Conservation (phyloP, 202 grass and related monocot species). For the Saccharum hybrid region DNA sequence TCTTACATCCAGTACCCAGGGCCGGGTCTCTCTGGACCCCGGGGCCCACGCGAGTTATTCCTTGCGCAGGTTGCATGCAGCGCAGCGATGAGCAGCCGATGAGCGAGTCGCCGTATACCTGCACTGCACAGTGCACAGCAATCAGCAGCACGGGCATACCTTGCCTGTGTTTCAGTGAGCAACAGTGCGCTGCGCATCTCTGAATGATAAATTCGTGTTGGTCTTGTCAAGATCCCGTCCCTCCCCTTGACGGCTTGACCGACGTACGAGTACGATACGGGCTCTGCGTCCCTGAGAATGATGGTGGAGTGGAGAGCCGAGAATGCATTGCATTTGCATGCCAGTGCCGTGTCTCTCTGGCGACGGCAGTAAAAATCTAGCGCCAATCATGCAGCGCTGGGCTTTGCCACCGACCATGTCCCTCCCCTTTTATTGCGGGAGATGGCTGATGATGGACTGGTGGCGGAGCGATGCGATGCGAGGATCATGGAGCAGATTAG, state of each 20-base stretch:
- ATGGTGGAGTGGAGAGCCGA: neutral
- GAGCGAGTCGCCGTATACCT: too few relatives aligned
- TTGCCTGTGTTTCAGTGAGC: slow-evolving; percentile 18
- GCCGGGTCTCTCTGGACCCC: too few relatives aligned
- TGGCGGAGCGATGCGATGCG: neutral
- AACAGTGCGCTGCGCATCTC: neutral
- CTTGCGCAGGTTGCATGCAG: too few relatives aligned
- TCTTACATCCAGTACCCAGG: too few relatives aligned
- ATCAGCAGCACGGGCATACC: slow-evolving; percentile 18
- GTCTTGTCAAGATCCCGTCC: neutral
- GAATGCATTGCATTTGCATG: neutral
- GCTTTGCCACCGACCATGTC: slow-evolving; percentile 53
- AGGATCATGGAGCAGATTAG: slow-evolving; percentile 24
- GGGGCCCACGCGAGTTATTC: too few relatives aligned
- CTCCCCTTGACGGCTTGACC: neutral
- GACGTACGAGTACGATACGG: neutral
- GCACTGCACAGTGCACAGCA: too few relatives aligned
- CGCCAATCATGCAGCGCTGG: slow-evolving; percentile 39
- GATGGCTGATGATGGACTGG: neutral
- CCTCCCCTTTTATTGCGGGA: slow-evolving; percentile 33
- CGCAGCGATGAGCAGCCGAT: too few relatives aligned
- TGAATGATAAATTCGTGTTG: slow-evolving; percentile 30
- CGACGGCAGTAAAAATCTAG: slow-evolving; percentile 43
- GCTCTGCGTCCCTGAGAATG: neutral
- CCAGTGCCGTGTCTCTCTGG: slow-evolving; percentile 20